Conservation (phyloP, 1,139 yeast genomes). For the Pichia sp. region DNA sequence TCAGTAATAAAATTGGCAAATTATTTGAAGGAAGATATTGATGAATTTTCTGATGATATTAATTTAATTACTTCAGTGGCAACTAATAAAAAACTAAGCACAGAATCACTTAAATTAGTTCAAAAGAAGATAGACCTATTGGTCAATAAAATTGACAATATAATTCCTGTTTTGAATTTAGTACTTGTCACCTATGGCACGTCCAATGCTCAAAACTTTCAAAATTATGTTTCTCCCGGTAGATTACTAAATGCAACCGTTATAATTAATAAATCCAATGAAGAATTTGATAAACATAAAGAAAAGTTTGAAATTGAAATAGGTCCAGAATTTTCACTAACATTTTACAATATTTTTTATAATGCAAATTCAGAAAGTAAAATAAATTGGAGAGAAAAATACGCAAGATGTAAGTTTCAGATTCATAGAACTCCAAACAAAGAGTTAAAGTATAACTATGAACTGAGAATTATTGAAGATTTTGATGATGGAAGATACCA, state of each 20-base stretch:
- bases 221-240: conserved; percentile 53
- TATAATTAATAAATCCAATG: conserved; percentile 39
- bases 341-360: conserved; percentile 59
- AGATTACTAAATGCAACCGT: conserved; percentile 60
- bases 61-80: conserved; percentile 25
- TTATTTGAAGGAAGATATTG: conserved; percentile 54
- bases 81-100: conserved; percentile 12
- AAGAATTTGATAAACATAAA: conserved; percentile 14
- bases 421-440: conserved; percentile 31
- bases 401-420: conserved; percentile 47
- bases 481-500: conserved; percentile 74
- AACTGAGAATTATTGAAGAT: conserved; percentile 47
- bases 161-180: conserved; percentile 63
- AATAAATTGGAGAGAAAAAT: conserved; percentile 71
- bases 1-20: conserved; percentile 52
- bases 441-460: conserved; percentile 35
- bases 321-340: conserved; percentile 59
- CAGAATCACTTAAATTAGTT: conserved; percentile 40
- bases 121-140: conserved; percentile 46
- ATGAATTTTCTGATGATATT: conserved; percentile 49
- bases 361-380: conserved; percentile 39
- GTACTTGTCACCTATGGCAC: conserved; percentile 70
- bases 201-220: conserved; percentile 46
- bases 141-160: conserved; percentile 52
- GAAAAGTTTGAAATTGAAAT: conserved; percentile 30